phyloP scores from a whole-genome alignment of 768 basidiomycete species.

The Lactarius pseudohatsudake region DNA sequence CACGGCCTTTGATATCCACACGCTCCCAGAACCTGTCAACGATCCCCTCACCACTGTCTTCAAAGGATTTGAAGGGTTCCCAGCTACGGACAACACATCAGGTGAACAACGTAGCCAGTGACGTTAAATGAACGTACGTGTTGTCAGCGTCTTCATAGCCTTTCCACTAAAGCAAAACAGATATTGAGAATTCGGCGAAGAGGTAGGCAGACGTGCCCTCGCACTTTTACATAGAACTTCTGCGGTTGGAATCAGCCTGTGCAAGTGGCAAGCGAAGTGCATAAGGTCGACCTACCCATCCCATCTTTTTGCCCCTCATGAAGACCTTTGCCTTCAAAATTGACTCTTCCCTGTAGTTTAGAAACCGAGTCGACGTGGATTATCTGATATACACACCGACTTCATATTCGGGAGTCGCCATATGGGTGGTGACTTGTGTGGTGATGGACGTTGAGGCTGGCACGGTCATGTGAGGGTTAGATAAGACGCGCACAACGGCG shows the following conservation, averaged over 20 bases:
- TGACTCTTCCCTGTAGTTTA: slow-evolving; percentile 14
- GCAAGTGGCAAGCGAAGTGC: background rate
- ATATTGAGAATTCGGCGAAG: background rate
- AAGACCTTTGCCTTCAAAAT: slow-evolving; percentile 29
- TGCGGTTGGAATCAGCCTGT: slow-evolving; percentile 2
- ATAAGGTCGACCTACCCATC: slow-evolving; percentile 23
- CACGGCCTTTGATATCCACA: slow-evolving; percentile 22
- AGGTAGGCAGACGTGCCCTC: background rate
- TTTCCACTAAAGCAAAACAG: slow-evolving; percentile 25
- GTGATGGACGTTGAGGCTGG: slow-evolving; percentile 3
- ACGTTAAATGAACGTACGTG: slow-evolving; percentile 19
- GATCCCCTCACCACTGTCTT: slow-evolving; percentile 20
- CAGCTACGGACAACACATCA: slow-evolving; percentile 19
- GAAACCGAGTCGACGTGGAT: background rate
- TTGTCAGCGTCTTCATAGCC: slow-evolving; percentile 26
- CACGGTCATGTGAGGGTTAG: slow-evolving; percentile 27
- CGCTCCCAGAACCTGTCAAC: slow-evolving; percentile 27
- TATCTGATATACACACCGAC: slow-evolving; percentile 21
- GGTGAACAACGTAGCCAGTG: slow-evolving; percentile 10
- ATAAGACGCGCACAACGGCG: slow-evolving; percentile 16
- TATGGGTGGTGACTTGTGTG: background rate
- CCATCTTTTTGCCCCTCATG: slow-evolving; percentile 29
- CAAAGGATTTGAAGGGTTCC: slow-evolving; percentile 28
- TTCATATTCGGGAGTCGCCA: slow-evolving; percentile 28
- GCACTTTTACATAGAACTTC: slow-evolving; percentile 29